Conservation (phyloP, 2,329 filamentous ascomycete genomes). For the Scytalidium lignicola region DNA sequence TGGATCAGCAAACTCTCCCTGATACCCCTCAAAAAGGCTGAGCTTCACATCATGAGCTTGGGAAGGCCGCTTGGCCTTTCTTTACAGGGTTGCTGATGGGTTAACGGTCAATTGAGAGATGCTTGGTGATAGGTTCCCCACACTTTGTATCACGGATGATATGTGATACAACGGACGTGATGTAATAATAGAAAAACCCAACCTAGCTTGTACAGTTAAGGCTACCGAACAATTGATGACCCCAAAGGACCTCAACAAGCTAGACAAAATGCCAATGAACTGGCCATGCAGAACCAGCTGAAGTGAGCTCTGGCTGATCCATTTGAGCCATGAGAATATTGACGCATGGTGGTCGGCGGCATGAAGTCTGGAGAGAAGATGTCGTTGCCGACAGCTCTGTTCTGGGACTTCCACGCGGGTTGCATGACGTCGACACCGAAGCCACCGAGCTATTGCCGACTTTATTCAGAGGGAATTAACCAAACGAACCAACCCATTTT, state of each 20-base stretch:
- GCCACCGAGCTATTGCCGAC: not conserved
- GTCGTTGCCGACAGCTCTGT: too few relatives aligned
- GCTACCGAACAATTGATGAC: not conserved
- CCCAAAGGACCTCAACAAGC: not conserved
- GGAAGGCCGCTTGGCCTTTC: not conserved
- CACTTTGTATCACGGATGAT: not conserved
- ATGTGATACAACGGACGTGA: not conserved
- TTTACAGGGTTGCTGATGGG: not conserved
- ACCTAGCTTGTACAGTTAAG: not conserved
- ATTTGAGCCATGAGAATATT: too few relatives aligned
- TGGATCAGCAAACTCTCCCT: not conserved
- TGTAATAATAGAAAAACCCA: too few relatives aligned
- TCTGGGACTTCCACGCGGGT: too few relatives aligned
- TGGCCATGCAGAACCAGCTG: too few relatives aligned
- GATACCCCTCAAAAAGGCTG: not conserved
- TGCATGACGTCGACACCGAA: not conserved
- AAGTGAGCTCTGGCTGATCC: too few relatives aligned
- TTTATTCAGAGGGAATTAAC: not conserved
- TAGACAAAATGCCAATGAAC: too few relatives aligned
- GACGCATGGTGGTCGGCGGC: too few relatives aligned
- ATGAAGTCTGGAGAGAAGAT: too few relatives aligned
- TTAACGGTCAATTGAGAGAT: not conserved
- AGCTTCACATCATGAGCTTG: not conserved
- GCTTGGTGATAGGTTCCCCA: not conserved
- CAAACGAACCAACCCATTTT: too few relatives aligned